Evolutionary conservation across 768 basidiomycete species (phyloP), one percentile per base, ranked within the genome.

Genomic region (Mycena crocata): DNA sequence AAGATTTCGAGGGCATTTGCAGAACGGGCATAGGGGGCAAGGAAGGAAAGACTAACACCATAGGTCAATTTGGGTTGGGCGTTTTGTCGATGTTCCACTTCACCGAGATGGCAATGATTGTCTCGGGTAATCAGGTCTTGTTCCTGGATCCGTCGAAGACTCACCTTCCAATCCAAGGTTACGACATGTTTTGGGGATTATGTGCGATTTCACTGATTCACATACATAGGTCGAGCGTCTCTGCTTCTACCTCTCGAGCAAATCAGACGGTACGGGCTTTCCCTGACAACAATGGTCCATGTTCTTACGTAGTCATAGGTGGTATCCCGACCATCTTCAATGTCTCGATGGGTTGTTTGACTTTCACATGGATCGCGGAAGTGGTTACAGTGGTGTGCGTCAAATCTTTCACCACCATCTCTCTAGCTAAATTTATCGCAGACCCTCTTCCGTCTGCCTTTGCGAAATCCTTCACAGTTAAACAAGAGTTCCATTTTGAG

Each of bases 11-110:
- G 26, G 86, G 86, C 0, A 84, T 87, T 23, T 79, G 82, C 26
- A 71, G 72, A 14, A 83, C 83, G 3, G 84, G 84, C 2, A 71
- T 79, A 21, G 86, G 86, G 4, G 83, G 84, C 0, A 87, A 88
- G 65, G 66, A 70, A 19, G 75, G 67, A 1, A 71, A 71, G 24
- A 64, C 55, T 1, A 80, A 80, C 58, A 81, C 80, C 1, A 87
- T 87, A 40, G 87, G 87, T 0, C 81, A 82, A 57, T 87, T 86
- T 72, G 87, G 87, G 7, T 75, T 83, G 10, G 87, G 87, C 9
- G 83, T 83, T 17, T 74, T 87, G 5, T 82, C 85, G 10, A 46
- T 49, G 46, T 64, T 63, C 3, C 45, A 80, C 32, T 58, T 58
- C 19, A 48, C 57, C 5, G 57, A 66, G 79, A 39, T 80, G 15